Base-by-base conservation (phyloP, 2,329 filamentous ascomycete genomes). In the Lachnellula willkommii region DNA sequence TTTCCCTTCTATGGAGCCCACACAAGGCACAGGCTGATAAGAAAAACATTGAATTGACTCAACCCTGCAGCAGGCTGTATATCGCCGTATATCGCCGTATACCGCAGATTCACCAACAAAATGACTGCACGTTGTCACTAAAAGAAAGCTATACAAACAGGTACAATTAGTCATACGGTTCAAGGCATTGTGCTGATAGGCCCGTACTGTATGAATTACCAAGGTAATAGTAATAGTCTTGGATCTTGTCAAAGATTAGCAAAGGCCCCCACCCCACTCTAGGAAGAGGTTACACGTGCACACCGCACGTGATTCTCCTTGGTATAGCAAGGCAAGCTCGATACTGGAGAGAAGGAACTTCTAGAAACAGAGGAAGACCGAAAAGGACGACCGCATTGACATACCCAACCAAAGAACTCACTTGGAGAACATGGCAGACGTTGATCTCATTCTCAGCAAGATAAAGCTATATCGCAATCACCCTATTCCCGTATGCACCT, bases 401-500 rank as follows among this genome's bases (percentile, higher is more conserved):
- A 39, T 7, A 17, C n/a, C 14, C 15, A 40, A 5, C 14, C 37
- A 17, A 40, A 12, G 15, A 40, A 9, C 15, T 14, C 12, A 45
- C 12, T 17, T 45, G 2, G 20, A 12, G 20, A 52, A 32, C 14
- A 62, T 62, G 58, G 52, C 59, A 36, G 61, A 62, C 43, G 47
- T 56, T 7, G 53, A 52, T 9, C 52, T 62, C 17, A 54, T 64
- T 22, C 56, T 62, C 17, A 54, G 53, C 14, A 60, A 60, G 15
- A 52, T 59, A n/a, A 64, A 64, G 26, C 53, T 62, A n/a, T 64
- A 64, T 37, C 56, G 47, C 39, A 49, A 58, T 22, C 56, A 58
- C 28, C 62, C 60, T 2, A 37, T 62, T 26, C 53, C 61, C 4
- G 61, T 61, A 55, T 52, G 56, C 17, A n/a, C 24, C 35, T 20